Percentiles rank a stretch among this genome's conserved stretches.
Evolutionary conservation across 2,329 filamentous ascomycete species (phyloP).

Genomic region (Parasarocladium wereldwijsianum): DNA sequence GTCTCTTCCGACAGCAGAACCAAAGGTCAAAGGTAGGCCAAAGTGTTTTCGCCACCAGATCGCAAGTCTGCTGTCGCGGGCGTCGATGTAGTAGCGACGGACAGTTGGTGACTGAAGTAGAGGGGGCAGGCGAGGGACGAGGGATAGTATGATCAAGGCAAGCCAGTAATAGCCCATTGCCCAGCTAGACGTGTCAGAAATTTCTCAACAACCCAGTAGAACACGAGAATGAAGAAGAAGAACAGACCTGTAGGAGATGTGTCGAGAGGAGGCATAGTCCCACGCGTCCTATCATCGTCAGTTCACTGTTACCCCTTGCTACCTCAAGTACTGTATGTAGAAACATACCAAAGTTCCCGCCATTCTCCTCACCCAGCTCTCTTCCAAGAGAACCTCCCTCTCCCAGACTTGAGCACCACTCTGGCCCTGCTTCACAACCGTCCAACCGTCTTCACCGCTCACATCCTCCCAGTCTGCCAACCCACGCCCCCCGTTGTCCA

Average conservation of each 20-base stretch:
- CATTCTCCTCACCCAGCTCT: slow-evolving; percentile 22
- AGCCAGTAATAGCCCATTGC: slow-evolving; percentile 26
- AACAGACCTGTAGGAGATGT: slow-evolving; percentile 22
- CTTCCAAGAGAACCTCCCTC: too few species aligned
- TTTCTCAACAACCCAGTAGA: too few species aligned
- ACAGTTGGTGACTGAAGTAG: slow-evolving; percentile 2
- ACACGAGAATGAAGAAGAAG: not conserved
- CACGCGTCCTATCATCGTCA: slow-evolving; percentile 15
- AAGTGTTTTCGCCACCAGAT: slow-evolving; percentile 16
- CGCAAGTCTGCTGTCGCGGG: not conserved
- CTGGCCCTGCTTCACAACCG: too few species aligned
- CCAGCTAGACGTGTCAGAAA: slow-evolving; percentile 9
- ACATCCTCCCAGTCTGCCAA: too few species aligned
- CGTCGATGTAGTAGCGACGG: not conserved
- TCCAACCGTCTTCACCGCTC: too few species aligned
- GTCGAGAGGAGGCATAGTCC: slow-evolving; percentile 18
- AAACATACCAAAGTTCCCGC: too few species aligned
- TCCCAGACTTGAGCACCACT: too few species aligned
- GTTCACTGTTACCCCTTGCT: too few species aligned
- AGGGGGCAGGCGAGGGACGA: slow-evolving; percentile 17
- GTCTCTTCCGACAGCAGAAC: slow-evolving; percentile 24
- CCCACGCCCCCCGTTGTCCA: too few species aligned
- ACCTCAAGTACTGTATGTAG: too few species aligned
- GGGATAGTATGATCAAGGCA: slow-evolving; percentile 20
- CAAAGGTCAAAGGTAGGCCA: slow-evolving; percentile 26